phyloP scores from a whole-genome alignment of 1,284 basidiomycete species.

The Marasmius oreades region DNA sequence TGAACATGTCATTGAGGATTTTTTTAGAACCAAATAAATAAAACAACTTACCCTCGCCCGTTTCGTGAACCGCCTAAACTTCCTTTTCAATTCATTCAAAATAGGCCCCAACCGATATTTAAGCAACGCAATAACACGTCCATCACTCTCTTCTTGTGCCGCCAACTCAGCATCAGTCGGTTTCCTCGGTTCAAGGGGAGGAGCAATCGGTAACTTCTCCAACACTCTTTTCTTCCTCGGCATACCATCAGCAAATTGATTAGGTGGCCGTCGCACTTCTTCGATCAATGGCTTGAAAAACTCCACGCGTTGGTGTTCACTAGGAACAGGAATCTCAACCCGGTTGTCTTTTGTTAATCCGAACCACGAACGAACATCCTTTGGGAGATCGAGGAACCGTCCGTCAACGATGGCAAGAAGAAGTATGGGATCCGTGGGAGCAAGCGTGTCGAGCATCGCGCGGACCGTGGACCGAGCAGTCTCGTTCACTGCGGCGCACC shows the following conservation, averaged over 20 bases:
- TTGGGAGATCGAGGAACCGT: slow-evolving; percentile 64
- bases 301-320: slow-evolving; percentile 51
- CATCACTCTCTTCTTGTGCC: slow-evolving; percentile 81
- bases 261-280: slow-evolving; percentile 74
- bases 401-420: slow-evolving; percentile 89
- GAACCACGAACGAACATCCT: slow-evolving; percentile 91
- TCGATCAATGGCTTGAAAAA: slow-evolving; percentile 80
- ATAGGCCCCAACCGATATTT: slow-evolving; percentile 88
- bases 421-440: slow-evolving; percentile 90
- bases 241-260: slow-evolving; percentile 88
- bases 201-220: slow-evolving; percentile 85
- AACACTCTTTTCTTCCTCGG: slow-evolving; percentile 82
- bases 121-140: slow-evolving; percentile 76
- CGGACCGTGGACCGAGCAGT: slow-evolving; percentile 82
- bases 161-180: slow-evolving; percentile 84
- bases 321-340: slow-evolving; percentile 58
- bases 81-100: slow-evolving; percentile 86
- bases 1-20: too few relatives aligned
- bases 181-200: slow-evolving; percentile 83
- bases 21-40: not conserved
- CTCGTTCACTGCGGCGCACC: slow-evolving; percentile 86
- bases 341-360: slow-evolving; percentile 77
- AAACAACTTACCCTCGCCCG: slow-evolving; percentile 63
- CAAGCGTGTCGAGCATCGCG: slow-evolving; percentile 87
- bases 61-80: slow-evolving; percentile 90